Evolutionary conservation across 495 filamentous ascomycete species (phyloP).

Genomic region (Lophiotrema nucula): DNA sequence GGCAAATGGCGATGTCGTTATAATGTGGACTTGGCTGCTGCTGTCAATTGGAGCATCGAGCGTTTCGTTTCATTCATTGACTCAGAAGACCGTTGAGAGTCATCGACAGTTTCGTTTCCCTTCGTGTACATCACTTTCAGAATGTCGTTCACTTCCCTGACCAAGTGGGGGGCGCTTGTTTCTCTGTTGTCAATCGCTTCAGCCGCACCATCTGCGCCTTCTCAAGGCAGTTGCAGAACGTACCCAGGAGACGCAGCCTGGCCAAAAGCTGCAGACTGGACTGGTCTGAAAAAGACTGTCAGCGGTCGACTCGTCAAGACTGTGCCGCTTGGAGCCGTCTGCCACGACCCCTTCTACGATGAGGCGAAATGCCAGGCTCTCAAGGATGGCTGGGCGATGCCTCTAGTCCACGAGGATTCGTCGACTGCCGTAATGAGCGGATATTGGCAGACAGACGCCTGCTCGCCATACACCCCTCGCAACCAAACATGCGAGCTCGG

Average conservation of each 20-base stretch:
- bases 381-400: not conserved
- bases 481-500: not conserved
- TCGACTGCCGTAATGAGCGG: not conserved
- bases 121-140: no score
- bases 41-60: no score
- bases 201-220: no score
- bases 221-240: no score
- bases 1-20: no score
- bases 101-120: no score
- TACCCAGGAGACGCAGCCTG: not conserved
- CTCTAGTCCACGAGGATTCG: not conserved
- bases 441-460: not conserved
- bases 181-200: no score
- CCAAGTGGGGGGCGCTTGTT: no score
- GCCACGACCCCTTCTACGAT: constrained; percentile 5
- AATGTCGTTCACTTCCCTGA: no score
- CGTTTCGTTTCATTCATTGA: no score
- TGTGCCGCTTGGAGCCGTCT: not conserved
- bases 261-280: not conserved
- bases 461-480: not conserved
- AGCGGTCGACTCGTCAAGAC: not conserved
- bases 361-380: not conserved
- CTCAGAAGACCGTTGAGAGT: no score
- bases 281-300: not conserved
- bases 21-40: no score